Conservation (phyloP, 495 filamentous ascomycete genomes). For the Pseudomonodictys pantanalensis region DNA sequence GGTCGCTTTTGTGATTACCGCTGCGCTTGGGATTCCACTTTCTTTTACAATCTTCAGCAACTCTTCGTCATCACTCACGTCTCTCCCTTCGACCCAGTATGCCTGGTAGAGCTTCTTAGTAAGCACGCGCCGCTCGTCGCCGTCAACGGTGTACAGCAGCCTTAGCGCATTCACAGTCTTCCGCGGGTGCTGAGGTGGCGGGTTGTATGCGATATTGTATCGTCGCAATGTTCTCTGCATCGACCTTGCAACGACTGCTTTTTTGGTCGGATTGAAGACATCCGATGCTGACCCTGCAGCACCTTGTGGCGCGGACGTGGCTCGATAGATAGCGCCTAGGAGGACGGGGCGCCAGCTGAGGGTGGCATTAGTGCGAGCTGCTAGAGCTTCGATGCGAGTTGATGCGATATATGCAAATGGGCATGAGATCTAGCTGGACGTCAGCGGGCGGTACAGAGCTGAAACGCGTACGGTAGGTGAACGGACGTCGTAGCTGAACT, state of each 20-base stretch:
- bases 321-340: slow-evolving; percentile 33
- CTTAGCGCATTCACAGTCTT: slow-evolving; percentile 28
- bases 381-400: slow-evolving; percentile 30
- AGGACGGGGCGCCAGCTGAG: slow-evolving; percentile 29
- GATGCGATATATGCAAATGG: slow-evolving; percentile 33
- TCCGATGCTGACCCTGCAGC: slow-evolving; percentile 32
- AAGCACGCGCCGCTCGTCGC: background rate
- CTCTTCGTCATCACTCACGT: slow-evolving; percentile 16
- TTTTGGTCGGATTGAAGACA: slow-evolving; percentile 33
- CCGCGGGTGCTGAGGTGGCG: slow-evolving; percentile 26
- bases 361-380: slow-evolving; percentile 9
- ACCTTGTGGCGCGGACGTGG: slow-evolving; percentile 31
- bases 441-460: background rate
- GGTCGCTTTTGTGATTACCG: background rate
- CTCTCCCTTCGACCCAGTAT: slow-evolving; percentile 28
- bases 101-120: slow-evolving; percentile 22
- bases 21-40: slow-evolving; percentile 3
- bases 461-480: background rate
- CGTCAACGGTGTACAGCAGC: slow-evolving; percentile 14
- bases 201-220: slow-evolving; percentile 25
- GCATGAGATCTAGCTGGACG: slow-evolving; percentile 23
- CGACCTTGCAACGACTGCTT: slow-evolving; percentile 20
- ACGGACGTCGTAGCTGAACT: slow-evolving; percentile 22
- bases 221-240: slow-evolving; percentile 22
- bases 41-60: slow-evolving; percentile 14